Percentiles rank a stretch among this genome's conserved stretches.
Conservation (phyloP, 1,139 yeast species). For the Trichomonascaceae sp. region DNA sequence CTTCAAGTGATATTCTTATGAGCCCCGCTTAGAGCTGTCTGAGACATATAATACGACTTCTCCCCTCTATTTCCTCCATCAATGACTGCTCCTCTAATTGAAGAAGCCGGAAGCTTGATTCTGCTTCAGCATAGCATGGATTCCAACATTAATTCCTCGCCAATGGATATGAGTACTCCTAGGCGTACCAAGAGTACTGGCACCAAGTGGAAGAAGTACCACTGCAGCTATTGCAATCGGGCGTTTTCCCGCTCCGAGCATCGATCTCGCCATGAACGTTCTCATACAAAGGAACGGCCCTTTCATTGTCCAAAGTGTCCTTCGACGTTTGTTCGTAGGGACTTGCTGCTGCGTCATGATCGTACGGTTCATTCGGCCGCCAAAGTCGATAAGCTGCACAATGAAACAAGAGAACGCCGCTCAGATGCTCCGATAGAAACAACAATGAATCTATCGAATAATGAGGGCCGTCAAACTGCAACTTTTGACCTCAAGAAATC, state of each 20-base stretch:
- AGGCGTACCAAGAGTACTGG: background rate
- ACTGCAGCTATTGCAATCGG: constrained; percentile 75
- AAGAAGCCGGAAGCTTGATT: background rate
- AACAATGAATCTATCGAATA: background rate
- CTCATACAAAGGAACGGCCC: constrained; percentile 80
- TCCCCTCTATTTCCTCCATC: background rate
- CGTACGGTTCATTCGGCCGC: constrained; percentile 61
- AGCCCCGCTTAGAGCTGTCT: background rate
- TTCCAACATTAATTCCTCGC: background rate
- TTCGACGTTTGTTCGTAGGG: constrained; percentile 70
- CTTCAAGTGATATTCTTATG: background rate
- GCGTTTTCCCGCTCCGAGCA: constrained; percentile 80
- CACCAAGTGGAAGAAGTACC: constrained; percentile 41
- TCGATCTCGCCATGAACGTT: constrained; percentile 73
- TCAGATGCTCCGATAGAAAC: background rate
- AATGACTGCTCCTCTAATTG: background rate
- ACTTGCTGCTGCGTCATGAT: constrained; percentile 67
- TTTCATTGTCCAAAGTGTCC: constrained; percentile 69
- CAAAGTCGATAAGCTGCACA: constrained; percentile 3
- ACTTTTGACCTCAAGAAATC: background rate
- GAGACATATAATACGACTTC: background rate
- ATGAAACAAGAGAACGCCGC: background rate
- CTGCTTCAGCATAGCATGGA: background rate
- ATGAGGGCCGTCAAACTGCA: background rate
- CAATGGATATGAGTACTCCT: background rate